These are phyloP conservation scores for cucumber (Cucumis sativus) DNA, from an alignment of 306 rosid genomes.

Conservation along the genomic window Cucumber_9930_V3 NC_026660.2:29817501-29818000, in stretches of 20 bases:
- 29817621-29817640: constrained; percentile 80
- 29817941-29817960: neutral
- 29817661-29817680: neutral
- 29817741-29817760: neutral
- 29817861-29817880: neutral
- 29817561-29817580: constrained; percentile 80
- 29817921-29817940: neutral
- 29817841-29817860: neutral
- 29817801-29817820: neutral
- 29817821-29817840: neutral
- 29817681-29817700: neutral
- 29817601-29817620: constrained; percentile 61
- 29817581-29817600: constrained; percentile 81
- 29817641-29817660: constrained; percentile 46
- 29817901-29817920: neutral
- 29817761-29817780: neutral
- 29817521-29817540: neutral
- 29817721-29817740: neutral
- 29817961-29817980: neutral
- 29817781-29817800: neutral
- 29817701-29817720: neutral
- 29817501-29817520: neutral
- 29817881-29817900: neutral
- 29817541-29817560: neutral
- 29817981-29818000: neutral